Percentiles rank a stretch among this genome's conserved stretches.
Conservation (phyloP, 306 rosid species). For the Rosa rugosa region DNA sequence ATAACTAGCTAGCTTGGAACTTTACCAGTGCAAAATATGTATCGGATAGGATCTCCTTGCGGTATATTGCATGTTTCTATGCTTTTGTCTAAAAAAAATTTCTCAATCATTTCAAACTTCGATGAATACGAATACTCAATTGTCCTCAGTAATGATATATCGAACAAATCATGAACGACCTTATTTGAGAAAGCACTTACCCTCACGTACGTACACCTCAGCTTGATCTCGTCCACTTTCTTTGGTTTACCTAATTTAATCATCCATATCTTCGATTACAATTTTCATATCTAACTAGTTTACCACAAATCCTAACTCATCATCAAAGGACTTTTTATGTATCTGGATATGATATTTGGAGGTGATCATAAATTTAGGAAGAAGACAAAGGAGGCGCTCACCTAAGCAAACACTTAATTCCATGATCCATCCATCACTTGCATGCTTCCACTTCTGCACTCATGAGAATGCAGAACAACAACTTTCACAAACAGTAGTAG, state of each 20-base stretch:
- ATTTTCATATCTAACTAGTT: neutral
- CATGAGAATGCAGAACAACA: neutral
- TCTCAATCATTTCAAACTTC: neutral
- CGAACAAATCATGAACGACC: neutral
- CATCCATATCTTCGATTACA: neutral
- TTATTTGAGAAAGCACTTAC: neutral
- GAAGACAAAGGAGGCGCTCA: slow-evolving; percentile 11
- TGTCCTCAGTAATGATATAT: neutral
- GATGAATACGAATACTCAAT: too few relatives aligned
- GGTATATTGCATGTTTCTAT: neutral
- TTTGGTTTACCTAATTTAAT: neutral
- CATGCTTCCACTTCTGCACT: slow-evolving; percentile 14
- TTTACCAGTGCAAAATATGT: neutral
- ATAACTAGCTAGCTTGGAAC: neutral
- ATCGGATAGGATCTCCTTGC: neutral
- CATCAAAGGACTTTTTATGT: neutral
- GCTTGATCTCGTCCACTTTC: neutral
- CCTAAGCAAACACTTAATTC: slow-evolving; percentile 1
- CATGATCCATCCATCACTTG: neutral
- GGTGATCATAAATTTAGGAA: neutral
- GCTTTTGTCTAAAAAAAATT: too few relatives aligned
- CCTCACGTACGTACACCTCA: neutral
- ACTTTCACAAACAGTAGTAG: neutral
- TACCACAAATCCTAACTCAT: neutral
- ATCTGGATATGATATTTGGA: neutral